Evolutionary conservation across 106 monocot genomes (phyloP), one percentile per base, ranked within the genome.

Genomic region (Dendrobium nobile): DNA sequence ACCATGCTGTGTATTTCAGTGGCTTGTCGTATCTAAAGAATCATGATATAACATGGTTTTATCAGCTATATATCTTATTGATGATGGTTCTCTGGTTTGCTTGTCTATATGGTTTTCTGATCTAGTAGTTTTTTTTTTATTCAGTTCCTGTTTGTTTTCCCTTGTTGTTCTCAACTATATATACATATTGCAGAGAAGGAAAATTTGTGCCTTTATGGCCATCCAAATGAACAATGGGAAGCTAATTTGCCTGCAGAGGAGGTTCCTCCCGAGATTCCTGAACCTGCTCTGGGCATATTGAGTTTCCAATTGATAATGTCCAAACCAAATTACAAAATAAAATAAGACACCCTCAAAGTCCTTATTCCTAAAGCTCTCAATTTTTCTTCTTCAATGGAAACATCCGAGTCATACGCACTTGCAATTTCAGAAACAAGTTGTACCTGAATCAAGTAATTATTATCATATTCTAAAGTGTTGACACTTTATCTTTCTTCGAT

Each of bases 261-360:
- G 40, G 80, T 81, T 81, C 80, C 80, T 40, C 80, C 80, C 20
- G 80, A 81, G 54, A 72, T 81, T 81, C 80, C 80, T 74, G 80
- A 81, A 70, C 80, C 80, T 81, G 80, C 80, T 54, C 31, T 81
- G 55, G 80, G 80, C 47, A 37, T 47, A 47, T 47, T 47, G 10
- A 9, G 7, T 47, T 51, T 51, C 51, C 51, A 51, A 13, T 51
- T 51, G 3, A 51, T 51, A 0, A 13, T 51, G 16, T 47, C 11
- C 11, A 47, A 47, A 47, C 7, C 9, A 47, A 47, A 47, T 47
- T 47, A 47, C 7, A 47, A 1, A 47, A 47, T 47, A 47, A 7
- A 47, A 47, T 8, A 47, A 47, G 6, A 6, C 6, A 45, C 45
- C 9, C 6, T 45, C 9, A 0, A 9, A 45, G 45, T 45, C 45